Evolutionary conservation across 208 protist genomes (phyloP), one percentile per base, ranked within the genome.

Genomic region (Trypanosoma theileri): DNA sequence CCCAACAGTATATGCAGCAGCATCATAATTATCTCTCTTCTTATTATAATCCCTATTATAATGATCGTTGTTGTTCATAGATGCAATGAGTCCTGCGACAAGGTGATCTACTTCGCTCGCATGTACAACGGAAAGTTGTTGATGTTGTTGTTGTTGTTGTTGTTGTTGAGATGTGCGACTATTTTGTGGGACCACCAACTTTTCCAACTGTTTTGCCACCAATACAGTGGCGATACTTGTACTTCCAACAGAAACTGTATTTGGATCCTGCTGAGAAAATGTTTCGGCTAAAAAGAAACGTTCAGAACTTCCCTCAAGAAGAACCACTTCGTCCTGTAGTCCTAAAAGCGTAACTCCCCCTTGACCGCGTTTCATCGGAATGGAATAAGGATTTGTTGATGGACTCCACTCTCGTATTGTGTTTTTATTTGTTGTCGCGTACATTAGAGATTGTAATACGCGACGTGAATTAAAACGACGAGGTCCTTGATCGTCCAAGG

Each of bases 301-400:
- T 64, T 89, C 85, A 13, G 59, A 65, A 66, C 84, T 85, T 21
- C 46, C 35, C 65, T 88, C 80, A 19, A 94, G 75, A 45, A 94
- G 54, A 44, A 76, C 78, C 62, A 95, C 63, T 71, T 95, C 89
- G 57, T 95, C 89, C 46, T 89, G 83, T 10, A 93, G 64, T 12
- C 89, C 89, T 7, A 95, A 59, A 17, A 95, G 55, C 0, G 89
- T 95, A n/a, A 93, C 74, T 21, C 86, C 86, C 40, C 71, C 63
- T n/a, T 62, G 64, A 35, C 69, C 52, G 52, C 50, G 41, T 53
- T 54, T 64, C 63, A 21, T 31, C 8, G 52, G 61, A 21, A 66
- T 57, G 57, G 71, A 63, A 50, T 51, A 71, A 8, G 60, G 52
- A 35, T 22, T 41, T 70, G 56, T 31, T 56, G 60, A 21, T 28